These are phyloP conservation scores for Echria macrotheca DNA, from an alignment of 495 filamentous ascomycete genomes.

Conservation along the genomic window DNA sequence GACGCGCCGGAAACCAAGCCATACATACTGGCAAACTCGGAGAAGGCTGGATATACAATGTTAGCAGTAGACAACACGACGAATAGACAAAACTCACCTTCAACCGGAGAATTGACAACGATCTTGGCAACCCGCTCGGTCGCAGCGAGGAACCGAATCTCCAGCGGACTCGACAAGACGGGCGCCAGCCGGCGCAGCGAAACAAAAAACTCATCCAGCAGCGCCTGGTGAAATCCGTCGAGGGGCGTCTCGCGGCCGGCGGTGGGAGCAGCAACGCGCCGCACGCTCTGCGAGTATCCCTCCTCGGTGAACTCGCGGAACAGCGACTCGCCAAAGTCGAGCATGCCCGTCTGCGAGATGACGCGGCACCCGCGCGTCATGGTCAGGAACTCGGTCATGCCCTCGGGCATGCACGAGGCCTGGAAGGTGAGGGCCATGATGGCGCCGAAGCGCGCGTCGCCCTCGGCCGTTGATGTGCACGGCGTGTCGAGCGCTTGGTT, in stretches of 20 bases:
- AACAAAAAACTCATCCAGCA: slow-evolving; percentile 26
- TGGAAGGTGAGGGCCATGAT: slow-evolving; percentile 50
- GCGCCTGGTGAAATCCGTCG: slow-evolving; percentile 13
- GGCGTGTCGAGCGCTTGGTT: slow-evolving; percentile 33
- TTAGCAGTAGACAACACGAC: not conserved
- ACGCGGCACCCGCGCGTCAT: slow-evolving; percentile 49
- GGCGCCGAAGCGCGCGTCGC: slow-evolving; percentile 45
- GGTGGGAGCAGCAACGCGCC: slow-evolving; percentile 11
- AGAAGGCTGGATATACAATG: slow-evolving; percentile 17
- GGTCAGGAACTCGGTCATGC: slow-evolving; percentile 49
- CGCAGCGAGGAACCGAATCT: slow-evolving; percentile 20
- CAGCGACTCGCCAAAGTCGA: slow-evolving; percentile 29
- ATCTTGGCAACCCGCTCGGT: slow-evolving; percentile 21
- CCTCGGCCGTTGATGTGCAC: slow-evolving; percentile 28
- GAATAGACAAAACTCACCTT: slow-evolving; percentile 15
- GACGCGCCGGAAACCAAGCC: slow-evolving; percentile 11
- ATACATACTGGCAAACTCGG: slow-evolving; percentile 17
- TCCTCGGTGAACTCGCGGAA: slow-evolving; percentile 31
- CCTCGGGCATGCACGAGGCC: slow-evolving; percentile 47
- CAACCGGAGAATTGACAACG: slow-evolving; percentile 15
- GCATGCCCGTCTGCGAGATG: slow-evolving; percentile 34
- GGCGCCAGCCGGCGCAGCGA: slow-evolving; percentile 23
- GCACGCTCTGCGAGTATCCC: slow-evolving; percentile 20
- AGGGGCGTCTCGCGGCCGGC: not conserved
- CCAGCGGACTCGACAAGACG: slow-evolving; percentile 21